phyloP scores from a whole-genome alignment of 176 grass and related monocot species.

The Zoysia japonica region DNA sequence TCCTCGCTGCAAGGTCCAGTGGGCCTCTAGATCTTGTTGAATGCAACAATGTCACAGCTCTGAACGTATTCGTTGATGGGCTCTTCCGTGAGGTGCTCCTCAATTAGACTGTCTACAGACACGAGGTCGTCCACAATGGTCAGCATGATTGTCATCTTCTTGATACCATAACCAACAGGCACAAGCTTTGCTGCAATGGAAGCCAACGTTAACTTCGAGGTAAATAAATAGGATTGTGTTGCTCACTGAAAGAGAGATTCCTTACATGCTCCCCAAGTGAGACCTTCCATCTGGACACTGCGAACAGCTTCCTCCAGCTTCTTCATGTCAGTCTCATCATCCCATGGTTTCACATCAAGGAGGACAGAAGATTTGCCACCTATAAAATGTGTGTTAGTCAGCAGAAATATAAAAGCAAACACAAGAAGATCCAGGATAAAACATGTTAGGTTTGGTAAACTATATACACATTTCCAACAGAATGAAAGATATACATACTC shows the following conservation, averaged over 20 bases:
- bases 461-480: neutral
- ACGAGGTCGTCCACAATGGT: conserved; percentile 86
- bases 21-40: conserved; percentile 86
- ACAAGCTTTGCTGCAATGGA: conserved; percentile 74
- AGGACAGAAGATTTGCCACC: conserved; percentile 94
- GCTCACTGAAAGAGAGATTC: neutral
- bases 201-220: neutral
- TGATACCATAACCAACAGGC: conserved; percentile 92
- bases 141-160: conserved; percentile 89
- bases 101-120: conserved; percentile 73
- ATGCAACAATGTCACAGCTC: conserved; percentile 93
- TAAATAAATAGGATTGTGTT: neutral
- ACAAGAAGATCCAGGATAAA: neutral
- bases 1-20: neutral
- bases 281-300: conserved; percentile 70
- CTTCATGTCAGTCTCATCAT: conserved; percentile 98
- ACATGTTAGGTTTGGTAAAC: neutral
- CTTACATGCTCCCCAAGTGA: conserved; percentile 94
- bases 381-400: conserved; percentile 31
- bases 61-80: conserved; percentile 75
- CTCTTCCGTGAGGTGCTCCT: conserved; percentile 56
- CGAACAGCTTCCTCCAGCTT: conserved; percentile 91
- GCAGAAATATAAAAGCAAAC: neutral
- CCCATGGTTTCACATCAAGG: conserved; percentile 93
- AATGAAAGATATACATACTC: conserved; percentile 39